Percentiles rank a stretch among this genome's conserved stretches.
phyloP scores from a whole-genome alignment of 768 basidiomycete genomes.

The Mycena sanguinolenta region DNA sequence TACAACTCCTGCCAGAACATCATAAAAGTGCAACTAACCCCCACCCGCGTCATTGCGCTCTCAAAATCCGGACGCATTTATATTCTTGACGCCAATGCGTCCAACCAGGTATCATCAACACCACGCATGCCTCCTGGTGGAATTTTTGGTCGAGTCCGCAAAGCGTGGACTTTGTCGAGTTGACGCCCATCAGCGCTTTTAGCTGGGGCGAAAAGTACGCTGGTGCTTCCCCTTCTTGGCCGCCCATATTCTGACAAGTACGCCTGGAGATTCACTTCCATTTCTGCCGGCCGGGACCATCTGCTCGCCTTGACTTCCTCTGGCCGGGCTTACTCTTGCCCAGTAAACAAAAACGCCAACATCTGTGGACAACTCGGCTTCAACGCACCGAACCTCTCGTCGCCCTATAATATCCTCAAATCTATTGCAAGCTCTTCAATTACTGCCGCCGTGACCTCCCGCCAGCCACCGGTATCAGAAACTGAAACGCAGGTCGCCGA shows the following conservation, averaged over 20 bases:
- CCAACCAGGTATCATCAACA: conserved; percentile 57
- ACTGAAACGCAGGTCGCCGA: conserved; percentile 48
- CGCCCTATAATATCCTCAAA: conserved; percentile 57
- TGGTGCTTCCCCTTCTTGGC: conserved; percentile 4
- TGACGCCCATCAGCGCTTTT: conserved; percentile 69
- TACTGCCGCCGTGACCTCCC: conserved; percentile 44
- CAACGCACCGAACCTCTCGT: conserved; percentile 5
- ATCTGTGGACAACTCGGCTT: conserved; percentile 87
- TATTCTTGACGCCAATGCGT: conserved; percentile 67
- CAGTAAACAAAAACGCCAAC: conserved; percentile 82
- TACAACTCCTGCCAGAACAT: conserved; percentile 69
- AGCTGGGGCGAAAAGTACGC: conserved; percentile 76
- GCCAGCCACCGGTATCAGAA: conserved; percentile 40
- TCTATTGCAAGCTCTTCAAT: conserved; percentile 61
- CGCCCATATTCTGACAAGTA: background rate
- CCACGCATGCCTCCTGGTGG: conserved; percentile 67
- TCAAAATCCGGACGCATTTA: conserved; percentile 84
- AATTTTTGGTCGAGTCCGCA: conserved; percentile 68
- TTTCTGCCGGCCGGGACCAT: conserved; percentile 81
- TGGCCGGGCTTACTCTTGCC: conserved; percentile 85
- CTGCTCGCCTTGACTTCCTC: conserved; percentile 78
- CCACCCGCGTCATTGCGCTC: conserved; percentile 79
- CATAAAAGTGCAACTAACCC: conserved; percentile 69
- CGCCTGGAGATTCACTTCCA: conserved; percentile 71
- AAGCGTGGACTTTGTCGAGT: conserved; percentile 68